These are phyloP conservation scores for Rasamsonia emersonii DNA, from an alignment of 2,329 filamentous ascomycete species.

Conservation along the genomic window DNA sequence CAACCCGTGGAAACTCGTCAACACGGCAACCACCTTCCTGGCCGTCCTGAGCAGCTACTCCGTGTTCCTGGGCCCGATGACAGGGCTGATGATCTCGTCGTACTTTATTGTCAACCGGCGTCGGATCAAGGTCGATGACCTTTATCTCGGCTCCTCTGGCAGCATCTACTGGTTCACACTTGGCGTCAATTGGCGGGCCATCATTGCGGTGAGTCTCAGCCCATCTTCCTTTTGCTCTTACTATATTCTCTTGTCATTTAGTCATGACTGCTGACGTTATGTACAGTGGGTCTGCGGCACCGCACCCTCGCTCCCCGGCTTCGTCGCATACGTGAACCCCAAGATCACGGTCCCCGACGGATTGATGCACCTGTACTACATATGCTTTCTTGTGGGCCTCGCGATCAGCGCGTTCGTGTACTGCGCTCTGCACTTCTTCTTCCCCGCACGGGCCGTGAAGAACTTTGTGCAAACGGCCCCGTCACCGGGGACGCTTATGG, in stretches of 20 bases:
- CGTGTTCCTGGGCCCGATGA: conserved; percentile 41
- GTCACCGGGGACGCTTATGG: too few relatives aligned
- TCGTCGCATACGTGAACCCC: conserved; percentile 32
- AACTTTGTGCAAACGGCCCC: conserved; percentile 5
- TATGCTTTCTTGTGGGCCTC: conserved; percentile 15
- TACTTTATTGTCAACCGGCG: conserved; percentile 35
- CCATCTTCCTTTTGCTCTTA: neutral
- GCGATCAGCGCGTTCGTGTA: conserved; percentile 13
- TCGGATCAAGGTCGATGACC: conserved; percentile 33
- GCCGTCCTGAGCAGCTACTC: conserved; percentile 20
- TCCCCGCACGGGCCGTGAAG: conserved; percentile 6
- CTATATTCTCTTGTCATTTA: conserved; percentile 16
- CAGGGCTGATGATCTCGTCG: conserved; percentile 37
- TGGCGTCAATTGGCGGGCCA: conserved; percentile 18
- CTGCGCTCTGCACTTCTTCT: conserved; percentile 11
- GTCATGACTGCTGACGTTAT: conserved; percentile 24
- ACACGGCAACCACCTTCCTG: conserved; percentile 16
- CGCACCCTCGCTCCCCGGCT: conserved; percentile 35
- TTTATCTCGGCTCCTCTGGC: conserved; percentile 30
- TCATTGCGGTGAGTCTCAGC: conserved; percentile 22
- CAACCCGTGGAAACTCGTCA: conserved; percentile 18
- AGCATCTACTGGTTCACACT: conserved; percentile 18
- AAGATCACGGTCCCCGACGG: conserved; percentile 26
- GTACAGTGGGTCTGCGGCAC: conserved; percentile 35
- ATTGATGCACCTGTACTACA: conserved; percentile 23